phyloP scores from a whole-genome alignment of 148 eudicot genomes.

The Fagopyrum tataricum region DNA sequence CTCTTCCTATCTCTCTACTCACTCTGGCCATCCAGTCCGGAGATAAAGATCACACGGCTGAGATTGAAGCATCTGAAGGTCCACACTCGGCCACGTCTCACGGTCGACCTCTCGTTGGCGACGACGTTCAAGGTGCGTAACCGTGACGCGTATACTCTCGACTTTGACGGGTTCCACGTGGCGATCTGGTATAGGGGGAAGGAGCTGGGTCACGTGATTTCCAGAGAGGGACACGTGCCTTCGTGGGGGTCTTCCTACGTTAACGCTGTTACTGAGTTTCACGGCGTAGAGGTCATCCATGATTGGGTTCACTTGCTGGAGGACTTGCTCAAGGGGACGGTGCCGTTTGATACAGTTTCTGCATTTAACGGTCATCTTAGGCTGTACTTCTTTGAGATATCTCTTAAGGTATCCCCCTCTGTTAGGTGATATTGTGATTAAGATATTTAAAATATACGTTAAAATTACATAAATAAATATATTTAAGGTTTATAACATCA shows the following conservation, averaged over 20 bases:
- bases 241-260: constrained; percentile 53
- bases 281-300: constrained; percentile 33
- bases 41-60: constrained; percentile 38
- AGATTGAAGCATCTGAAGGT: constrained; percentile 29
- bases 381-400: constrained; percentile 33
- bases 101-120: constrained; percentile 42
- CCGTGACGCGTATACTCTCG: constrained; percentile 35
- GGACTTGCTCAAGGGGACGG: constrained; percentile 49
- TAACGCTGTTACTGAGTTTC: constrained; percentile 41
- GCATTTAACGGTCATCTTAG: constrained; percentile 43
- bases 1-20: constrained; percentile 28
- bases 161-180: constrained; percentile 29
- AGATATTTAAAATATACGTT: no score
- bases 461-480: no score
- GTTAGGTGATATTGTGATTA: no score
- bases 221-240: constrained; percentile 37
- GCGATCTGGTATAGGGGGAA: constrained; percentile 57
- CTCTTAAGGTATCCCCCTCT: constrained; percentile 34
- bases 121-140: constrained; percentile 43
- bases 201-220: constrained; percentile 47
- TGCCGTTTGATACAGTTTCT: constrained; percentile 49
- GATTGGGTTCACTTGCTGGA: constrained; percentile 44
- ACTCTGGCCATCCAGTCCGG: constrained; percentile 60
- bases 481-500: no score
- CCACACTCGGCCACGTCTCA: constrained; percentile 31